These are phyloP conservation scores for Sporothrix globosa DNA, from an alignment of 2,329 filamentous ascomycete genomes.

Conservation along the genomic window DNA sequence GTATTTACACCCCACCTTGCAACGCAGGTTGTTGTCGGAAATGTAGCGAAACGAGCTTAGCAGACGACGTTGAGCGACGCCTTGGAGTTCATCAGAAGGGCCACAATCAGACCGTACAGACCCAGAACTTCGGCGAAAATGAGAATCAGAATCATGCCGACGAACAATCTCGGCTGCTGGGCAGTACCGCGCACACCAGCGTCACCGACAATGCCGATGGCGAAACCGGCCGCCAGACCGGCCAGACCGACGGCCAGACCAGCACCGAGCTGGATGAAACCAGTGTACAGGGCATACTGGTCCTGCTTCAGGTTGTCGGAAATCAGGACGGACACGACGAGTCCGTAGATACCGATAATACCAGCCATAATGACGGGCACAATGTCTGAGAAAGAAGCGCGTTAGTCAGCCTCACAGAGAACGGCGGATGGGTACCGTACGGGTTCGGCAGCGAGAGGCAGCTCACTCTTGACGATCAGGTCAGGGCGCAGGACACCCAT, in stretches of 20 bases:
- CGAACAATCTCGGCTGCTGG: conserved; percentile 83
- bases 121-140: conserved; percentile 99
- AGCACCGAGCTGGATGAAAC: conserved; percentile 83
- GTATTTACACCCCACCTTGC: background rate
- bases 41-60: conserved; percentile 46
- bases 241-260: conserved; percentile 80
- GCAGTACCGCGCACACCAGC: conserved; percentile 86
- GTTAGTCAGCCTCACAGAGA: background rate
- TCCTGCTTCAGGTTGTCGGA: conserved; percentile 76
- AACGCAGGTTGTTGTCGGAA: background rate
- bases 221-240: conserved; percentile 82
- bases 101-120: conserved; percentile 99
- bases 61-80: conserved; percentile 67
- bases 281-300: conserved; percentile 71
- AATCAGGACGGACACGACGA: conserved; percentile 85
- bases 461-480: conserved; percentile 97
- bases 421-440: background rate
- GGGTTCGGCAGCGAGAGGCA: background rate
- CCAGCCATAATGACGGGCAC: conserved; percentile 99
- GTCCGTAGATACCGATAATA: conserved; percentile 99
- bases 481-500: conserved; percentile 98
- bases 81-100: conserved; percentile 99
- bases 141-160: conserved; percentile 98
- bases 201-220: conserved; percentile 86
- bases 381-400: conserved; percentile 68